Evolutionary conservation across 352 stramenopile species (phyloP).

Genomic region (Thraustochytrium sp.): DNA sequence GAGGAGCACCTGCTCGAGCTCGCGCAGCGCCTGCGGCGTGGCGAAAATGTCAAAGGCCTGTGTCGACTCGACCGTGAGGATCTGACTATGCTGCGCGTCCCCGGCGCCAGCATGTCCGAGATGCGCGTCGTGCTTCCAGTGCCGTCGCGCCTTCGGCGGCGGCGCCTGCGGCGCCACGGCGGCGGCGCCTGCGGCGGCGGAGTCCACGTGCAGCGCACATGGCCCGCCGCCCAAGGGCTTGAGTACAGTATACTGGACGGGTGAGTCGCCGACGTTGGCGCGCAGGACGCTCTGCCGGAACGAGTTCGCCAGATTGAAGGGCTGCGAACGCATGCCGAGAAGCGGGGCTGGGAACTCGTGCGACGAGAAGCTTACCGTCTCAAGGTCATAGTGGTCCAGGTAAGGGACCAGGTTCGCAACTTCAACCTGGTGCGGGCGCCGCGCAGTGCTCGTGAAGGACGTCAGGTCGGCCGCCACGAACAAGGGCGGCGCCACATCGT

Average conservation of each 20-base stretch:
- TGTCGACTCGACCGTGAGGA: neutral
- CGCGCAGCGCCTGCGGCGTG: slow-evolving; percentile 14
- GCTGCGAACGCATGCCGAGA: neutral
- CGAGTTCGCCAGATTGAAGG: slow-evolving; percentile 7
- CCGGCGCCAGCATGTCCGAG: neutral
- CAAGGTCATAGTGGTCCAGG: slow-evolving; percentile 23
- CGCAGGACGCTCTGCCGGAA: neutral
- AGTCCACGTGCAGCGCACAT: neutral
- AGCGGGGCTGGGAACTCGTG: neutral
- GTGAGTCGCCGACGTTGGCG: neutral
- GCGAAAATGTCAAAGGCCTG: slow-evolving; percentile 13
- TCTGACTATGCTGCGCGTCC: neutral
- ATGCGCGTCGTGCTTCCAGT: neutral
- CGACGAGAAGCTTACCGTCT: neutral
- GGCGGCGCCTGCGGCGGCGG: too few relatives aligned
- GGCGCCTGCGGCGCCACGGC: neutral
- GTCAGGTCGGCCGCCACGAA: neutral
- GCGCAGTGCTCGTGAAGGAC: neutral
- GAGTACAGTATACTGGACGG: neutral
- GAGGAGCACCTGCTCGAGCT: slow-evolving; percentile 18
- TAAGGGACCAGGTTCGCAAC: slow-evolving; percentile 35
- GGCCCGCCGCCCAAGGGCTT: neutral
- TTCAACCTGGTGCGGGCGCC: slow-evolving; percentile 5
- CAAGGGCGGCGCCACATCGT: neutral
- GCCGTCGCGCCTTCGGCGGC: neutral